Conservation (phyloP, 2,329 filamentous ascomycete species). For the Colletotrichum tofieldiae region DNA sequence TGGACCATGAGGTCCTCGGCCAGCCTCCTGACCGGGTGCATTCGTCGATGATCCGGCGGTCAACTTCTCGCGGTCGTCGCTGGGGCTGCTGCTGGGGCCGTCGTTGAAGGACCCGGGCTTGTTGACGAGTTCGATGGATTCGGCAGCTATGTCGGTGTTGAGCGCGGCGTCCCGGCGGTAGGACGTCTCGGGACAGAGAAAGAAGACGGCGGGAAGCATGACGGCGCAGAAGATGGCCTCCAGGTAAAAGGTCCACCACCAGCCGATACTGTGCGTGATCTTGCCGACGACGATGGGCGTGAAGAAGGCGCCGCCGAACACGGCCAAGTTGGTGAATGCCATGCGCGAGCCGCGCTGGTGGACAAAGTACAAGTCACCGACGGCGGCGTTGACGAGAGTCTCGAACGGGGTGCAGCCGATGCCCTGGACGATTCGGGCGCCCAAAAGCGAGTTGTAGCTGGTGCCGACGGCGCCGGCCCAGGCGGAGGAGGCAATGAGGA, state of each 20-base stretch:
- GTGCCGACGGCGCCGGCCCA: constrained; percentile 82
- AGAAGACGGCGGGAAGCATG: constrained; percentile 79
- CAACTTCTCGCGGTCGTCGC: constrained; percentile 23
- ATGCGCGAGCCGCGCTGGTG: constrained; percentile 88
- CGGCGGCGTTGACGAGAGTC: constrained; percentile 87
- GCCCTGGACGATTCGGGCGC: constrained; percentile 87
- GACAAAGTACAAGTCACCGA: constrained; percentile 93
- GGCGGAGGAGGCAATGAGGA: constrained; percentile 80
- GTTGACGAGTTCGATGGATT: constrained; percentile 48
- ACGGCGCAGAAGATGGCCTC: constrained; percentile 86
- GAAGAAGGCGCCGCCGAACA: constrained; percentile 72
- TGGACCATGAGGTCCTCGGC: constrained; percentile 50
- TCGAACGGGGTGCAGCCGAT: constrained; percentile 91
- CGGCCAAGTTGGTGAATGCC: constrained; percentile 78
- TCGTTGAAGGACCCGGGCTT: not conserved
- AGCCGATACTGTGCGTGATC: constrained; percentile 83
- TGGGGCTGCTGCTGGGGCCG: not conserved
- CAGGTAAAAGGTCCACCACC: constrained; percentile 91
- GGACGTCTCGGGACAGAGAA: constrained; percentile 86
- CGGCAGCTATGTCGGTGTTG: constrained; percentile 76
- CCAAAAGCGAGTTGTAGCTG: constrained; percentile 81
- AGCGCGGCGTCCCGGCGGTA: constrained; percentile 77
- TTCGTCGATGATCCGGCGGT: not conserved
- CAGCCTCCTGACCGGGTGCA: not conserved
- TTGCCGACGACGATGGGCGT: constrained; percentile 94